A percentile compares a stretch with the other conserved stretches of the same genome.
Conservation (phyloP, 176 grass and related monocot genomes). For the Rhynchospora pubera region DNA sequence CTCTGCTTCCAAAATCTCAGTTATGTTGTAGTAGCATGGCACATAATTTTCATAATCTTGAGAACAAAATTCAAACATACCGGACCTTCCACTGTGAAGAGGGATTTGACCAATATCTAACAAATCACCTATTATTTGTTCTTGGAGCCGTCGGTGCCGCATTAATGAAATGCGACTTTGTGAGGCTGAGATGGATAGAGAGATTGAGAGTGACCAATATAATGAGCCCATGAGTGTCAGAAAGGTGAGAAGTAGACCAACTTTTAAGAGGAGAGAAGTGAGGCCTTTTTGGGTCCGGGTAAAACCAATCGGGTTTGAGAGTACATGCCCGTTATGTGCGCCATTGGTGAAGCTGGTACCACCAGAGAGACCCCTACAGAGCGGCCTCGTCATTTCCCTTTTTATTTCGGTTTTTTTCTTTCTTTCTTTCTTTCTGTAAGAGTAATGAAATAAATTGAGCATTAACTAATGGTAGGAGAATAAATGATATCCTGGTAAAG, state of each 20-base stretch:
- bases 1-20: constrained; percentile 53
- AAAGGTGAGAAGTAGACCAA: constrained; percentile 38
- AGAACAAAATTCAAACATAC: constrained; percentile 52
- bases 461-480: constrained; percentile 6
- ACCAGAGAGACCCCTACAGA: constrained; percentile 59
- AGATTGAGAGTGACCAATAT: constrained; percentile 63
- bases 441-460: not conserved
- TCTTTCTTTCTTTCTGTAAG: not conserved
- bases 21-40: constrained; percentile 88
- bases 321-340: constrained; percentile 29
- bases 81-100: constrained; percentile 38
- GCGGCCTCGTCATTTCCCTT: constrained; percentile 60
- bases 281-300: constrained; percentile 38
- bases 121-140: constrained; percentile 67
- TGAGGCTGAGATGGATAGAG: constrained; percentile 20
- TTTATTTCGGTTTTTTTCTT: not conserved
- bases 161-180: constrained; percentile 26
- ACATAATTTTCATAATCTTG: constrained; percentile 66
- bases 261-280: constrained; percentile 27
- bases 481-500: not conserved
- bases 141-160: constrained; percentile 71
- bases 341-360: constrained; percentile 26
- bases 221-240: constrained; percentile 47
- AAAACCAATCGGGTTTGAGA: not conserved
- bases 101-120: constrained; percentile 59